Percentiles rank a stretch among this genome's conserved stretches.
Evolutionary conservation across 2,329 filamentous ascomycete genomes (phyloP).

Genomic region (Alternaria sp.): DNA sequence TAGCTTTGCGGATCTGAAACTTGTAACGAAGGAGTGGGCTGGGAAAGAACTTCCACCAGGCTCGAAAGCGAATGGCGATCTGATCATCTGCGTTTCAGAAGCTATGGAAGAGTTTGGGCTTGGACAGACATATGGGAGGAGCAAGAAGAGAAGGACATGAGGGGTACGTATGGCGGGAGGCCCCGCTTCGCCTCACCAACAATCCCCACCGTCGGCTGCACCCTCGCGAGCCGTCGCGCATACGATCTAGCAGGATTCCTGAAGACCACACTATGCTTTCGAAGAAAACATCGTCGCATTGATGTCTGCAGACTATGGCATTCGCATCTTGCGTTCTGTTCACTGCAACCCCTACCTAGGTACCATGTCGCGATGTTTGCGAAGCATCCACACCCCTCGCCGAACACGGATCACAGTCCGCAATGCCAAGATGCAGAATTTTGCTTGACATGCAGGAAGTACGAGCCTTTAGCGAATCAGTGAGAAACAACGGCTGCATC

Average conservation of each 20-base stretch:
- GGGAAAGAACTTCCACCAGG: not conserved
- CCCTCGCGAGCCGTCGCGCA: not conserved
- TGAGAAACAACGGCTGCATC: not conserved
- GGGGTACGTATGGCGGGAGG: not conserved
- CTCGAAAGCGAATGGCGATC: not conserved
- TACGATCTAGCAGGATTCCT: not conserved
- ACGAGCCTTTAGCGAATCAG: not conserved
- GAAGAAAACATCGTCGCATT: not conserved
- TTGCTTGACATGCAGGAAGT: conserved; percentile 1
- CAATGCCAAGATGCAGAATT: conserved; percentile 2
- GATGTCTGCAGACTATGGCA: not conserved
- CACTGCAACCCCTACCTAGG: not conserved
- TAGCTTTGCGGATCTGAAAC: not conserved
- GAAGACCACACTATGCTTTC: not conserved
- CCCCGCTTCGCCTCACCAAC: not conserved
- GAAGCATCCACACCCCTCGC: not conserved
- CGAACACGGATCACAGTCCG: not conserved
- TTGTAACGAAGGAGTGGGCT: not conserved
- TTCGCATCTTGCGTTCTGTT: not conserved
- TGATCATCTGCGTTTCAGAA: not conserved
- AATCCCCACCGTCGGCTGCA: not conserved
- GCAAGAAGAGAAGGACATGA: not conserved
- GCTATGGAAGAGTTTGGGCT: not conserved
- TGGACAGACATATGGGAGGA: not conserved
- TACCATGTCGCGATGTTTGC: not conserved